Evolutionary conservation across 805 yeast genomes (phyloP), one percentile per base, ranked within the genome.

Genomic region (Yarrowia alimentaria): DNA sequence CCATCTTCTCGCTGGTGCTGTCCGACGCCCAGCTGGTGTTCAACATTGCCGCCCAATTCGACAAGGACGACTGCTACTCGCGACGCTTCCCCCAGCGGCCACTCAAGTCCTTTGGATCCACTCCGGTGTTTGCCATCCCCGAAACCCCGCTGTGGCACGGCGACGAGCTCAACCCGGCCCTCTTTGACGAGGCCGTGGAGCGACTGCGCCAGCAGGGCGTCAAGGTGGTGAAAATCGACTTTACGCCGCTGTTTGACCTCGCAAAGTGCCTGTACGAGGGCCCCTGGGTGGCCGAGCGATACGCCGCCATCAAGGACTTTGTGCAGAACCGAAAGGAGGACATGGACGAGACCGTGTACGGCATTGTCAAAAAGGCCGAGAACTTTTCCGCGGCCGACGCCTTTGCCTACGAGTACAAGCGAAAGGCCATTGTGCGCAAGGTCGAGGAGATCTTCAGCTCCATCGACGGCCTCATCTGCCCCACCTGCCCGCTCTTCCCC

Each of bases 211-310:
- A 71, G 32, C 59, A 76, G 12, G 85, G 86, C 45, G 85, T 83
- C 33, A 76, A 76, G 49, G 68, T 86, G 21, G 74, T 78, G 17
- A 70, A 80, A 9, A 65, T 81, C 33, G 90, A 88, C 67, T 90
- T 91, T 64, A 66, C 81, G 13, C 85, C 89, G 4, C 71, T 91
- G 31, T 71, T 86, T 55, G 85, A 84, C 28, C 73, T 91, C 53
- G 99, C 98, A 13, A 79, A 79, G 59, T 85, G 93, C 62, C 74
- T 91, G 28, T 91, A 91, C 64, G 97, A 91, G 63, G 99, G 99
- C 53, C 85, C 98, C n/a, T 91, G 99, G 99, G 98, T 91, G 9
- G 87, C 94, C 18, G 99, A 91, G 70, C 78, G 99, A 59, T 89
- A 80, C 69, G 80, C 87, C 56, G 96, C 96, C 19, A 78, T 81